Base-by-base conservation (phyloP, 441 rosid genomes). In the Arabidopsis hybrid region DNA sequence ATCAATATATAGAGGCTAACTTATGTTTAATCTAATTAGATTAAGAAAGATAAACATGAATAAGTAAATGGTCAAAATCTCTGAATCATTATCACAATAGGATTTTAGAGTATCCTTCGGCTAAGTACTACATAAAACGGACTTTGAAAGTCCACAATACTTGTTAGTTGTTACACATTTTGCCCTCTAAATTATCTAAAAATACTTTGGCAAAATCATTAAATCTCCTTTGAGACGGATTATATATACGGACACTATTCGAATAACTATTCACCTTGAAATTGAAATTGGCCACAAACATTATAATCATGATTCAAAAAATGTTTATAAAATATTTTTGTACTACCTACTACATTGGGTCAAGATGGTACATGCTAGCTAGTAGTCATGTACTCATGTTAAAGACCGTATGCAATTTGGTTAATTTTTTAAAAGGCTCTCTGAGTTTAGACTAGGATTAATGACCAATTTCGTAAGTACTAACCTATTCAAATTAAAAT, bases 401-500 rank as follows among this genome's bases (percentile, higher is more conserved):
- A 39, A 39, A 18, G 49, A 39, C 35, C 6, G 40, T 62, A 29
- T 43, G 52, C 21, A 42, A 43, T n/a, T 43, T 43, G 67, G 26
- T 40, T 21, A 39, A 6, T 39, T 39, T 29, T 8, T 7, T 7
- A 1, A 1, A 6, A 7, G 3, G 14, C 14, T n/a, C 6, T 56
- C 60, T n/a, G n/a, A 31, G 2, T 53, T 53, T 53, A 53, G 11
- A 29, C 9, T 31, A 49, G 0, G 8, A 49, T 16, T 49, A 26
- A 26, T 26, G 51, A 60, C 43, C 32, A 39, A 39, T 51, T 18
- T 1, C 18, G 1, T 39, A 38, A 65, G 59, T 35, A 50, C 8
- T 21, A 26, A 67, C 16, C 12, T 21, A 36, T 32, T 45, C 34
- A 38, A 36, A 49, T 36, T 68, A 43, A 56, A 31, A 56, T 55